Evolutionary conservation across 2,329 filamentous ascomycete species (phyloP).

Genomic region (Alternaria sp.): DNA sequence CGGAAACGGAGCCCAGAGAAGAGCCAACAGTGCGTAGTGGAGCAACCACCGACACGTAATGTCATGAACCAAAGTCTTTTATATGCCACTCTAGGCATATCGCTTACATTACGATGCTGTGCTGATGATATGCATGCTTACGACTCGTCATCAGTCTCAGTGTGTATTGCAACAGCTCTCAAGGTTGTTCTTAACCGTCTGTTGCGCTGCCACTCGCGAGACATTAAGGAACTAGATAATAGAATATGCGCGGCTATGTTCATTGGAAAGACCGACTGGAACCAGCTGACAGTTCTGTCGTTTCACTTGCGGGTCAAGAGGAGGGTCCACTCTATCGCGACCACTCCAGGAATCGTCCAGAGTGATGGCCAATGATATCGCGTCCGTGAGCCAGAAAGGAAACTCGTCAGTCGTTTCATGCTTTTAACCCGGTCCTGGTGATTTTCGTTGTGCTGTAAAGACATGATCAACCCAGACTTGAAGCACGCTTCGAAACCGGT

Average conservation of each 20-base stretch:
- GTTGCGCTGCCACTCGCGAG: neutral
- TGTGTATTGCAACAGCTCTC: neutral
- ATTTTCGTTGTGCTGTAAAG: neutral
- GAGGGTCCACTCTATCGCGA: neutral
- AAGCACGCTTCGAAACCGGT: neutral
- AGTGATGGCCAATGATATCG: neutral
- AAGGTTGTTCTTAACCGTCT: neutral
- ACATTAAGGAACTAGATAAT: neutral
- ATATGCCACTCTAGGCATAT: neutral
- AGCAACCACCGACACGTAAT: neutral
- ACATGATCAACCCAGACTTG: neutral
- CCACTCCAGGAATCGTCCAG: neutral
- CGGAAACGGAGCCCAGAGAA: neutral
- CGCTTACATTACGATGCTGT: neutral
- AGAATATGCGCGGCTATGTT: neutral
- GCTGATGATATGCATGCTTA: conserved; percentile 1
- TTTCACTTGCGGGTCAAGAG: neutral
- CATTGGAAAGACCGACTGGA: neutral
- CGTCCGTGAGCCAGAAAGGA: neutral
- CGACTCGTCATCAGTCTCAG: neutral
- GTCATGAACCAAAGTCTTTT: neutral
- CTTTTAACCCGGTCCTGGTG: neutral
- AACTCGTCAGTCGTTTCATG: neutral
- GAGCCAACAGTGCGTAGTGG: neutral
- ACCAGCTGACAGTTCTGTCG: neutral